Conservation (phyloP, 208 protist species). For the Strigomonas culicis region DNA sequence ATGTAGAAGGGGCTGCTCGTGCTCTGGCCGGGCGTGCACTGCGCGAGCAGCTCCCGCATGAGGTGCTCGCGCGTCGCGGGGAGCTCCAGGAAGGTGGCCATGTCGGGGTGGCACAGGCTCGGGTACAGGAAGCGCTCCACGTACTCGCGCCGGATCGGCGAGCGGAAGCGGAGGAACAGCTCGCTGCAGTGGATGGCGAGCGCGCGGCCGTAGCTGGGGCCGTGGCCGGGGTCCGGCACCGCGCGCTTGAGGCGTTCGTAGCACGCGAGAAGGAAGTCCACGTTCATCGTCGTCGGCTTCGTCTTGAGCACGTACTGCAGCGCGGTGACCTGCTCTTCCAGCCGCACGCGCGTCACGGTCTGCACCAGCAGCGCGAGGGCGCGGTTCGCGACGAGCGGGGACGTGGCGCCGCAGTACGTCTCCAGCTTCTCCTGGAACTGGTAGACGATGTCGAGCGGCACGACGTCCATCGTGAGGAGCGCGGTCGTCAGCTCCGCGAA, state of each 20-base stretch:
- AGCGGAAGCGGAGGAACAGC: constrained; percentile 87
- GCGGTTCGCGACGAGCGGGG: constrained; percentile 80
- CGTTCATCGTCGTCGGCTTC: constrained; percentile 72
- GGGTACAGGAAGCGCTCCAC: constrained; percentile 88
- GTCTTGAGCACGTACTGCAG: constrained; percentile 79
- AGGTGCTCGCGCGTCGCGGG: constrained; percentile 72
- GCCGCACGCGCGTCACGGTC: constrained; percentile 54
- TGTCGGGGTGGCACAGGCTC: constrained; percentile 75
- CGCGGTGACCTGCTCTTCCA: constrained; percentile 76
- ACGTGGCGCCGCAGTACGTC: constrained; percentile 54
- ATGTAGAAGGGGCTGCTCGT: constrained; percentile 81
- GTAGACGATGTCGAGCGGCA: constrained; percentile 70
- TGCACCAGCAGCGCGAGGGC: constrained; percentile 75
- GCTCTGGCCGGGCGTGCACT: constrained; percentile 73
- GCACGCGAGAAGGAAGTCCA: constrained; percentile 87
- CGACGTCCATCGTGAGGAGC: constrained; percentile 48
- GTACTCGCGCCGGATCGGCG: constrained; percentile 86
- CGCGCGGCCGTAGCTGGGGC: constrained; percentile 66
- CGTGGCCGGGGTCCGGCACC: constrained; percentile 55
- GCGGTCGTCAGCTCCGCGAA: constrained; percentile 64
- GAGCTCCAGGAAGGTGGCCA: constrained; percentile 65
- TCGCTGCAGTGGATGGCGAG: constrained; percentile 87
- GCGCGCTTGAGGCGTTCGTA: constrained; percentile 86
- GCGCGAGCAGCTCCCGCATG: constrained; percentile 56
- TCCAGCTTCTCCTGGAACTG: constrained; percentile 84